Evolutionary conservation across 164 flowering plant species (phyloP), one percentile per base, ranked within the genome.

Genomic region (Liriodendron chinense): DNA sequence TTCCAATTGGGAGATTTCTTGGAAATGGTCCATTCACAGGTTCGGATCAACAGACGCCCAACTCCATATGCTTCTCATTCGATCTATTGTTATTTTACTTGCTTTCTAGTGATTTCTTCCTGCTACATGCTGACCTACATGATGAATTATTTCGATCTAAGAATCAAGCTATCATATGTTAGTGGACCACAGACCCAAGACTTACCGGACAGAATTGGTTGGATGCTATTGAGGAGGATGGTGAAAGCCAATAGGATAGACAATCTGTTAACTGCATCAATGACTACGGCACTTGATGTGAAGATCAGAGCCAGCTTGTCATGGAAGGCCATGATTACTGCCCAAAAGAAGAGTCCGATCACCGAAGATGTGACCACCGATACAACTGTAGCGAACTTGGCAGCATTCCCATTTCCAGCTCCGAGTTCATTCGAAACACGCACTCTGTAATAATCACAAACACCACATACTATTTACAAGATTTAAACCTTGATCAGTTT

Each of bases 391-490:
- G 93, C 90, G 76, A 91, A 87, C 80, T 85, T 85, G 6, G 93
- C 93, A 66, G 80, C 88, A 72, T 81, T 86, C 9, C 83, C 88
- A 71, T 89, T 90, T 0, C 91, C 89, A 7, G 93, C 90, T 76
- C 96, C 93, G 1, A 91, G 86, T 81, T 91, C 96, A 71, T 86
- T 88, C 9, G 91, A 86, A 10, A 91, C 92, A 65, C 94, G 78
- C 18, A 90, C 92, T 62, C 94, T 91, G 86, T 59, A 70, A 63
- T 56, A 67, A 3, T 8, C 2, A 63, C 0, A 22, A 14, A 53
- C 24, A 22, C 21, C 25, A 63, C 23, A 63, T 7, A 63, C 43
- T 34, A 34, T 22, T 63, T 63, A 20, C 18, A 9, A 63, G 6
- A 3, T 34, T 34, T 34, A 34, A 34, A 34, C 43, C 43, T 34